Evolutionary conservation across 2,329 filamentous ascomycete species (phyloP).

Genomic region (Epichloe coenophiala): DNA sequence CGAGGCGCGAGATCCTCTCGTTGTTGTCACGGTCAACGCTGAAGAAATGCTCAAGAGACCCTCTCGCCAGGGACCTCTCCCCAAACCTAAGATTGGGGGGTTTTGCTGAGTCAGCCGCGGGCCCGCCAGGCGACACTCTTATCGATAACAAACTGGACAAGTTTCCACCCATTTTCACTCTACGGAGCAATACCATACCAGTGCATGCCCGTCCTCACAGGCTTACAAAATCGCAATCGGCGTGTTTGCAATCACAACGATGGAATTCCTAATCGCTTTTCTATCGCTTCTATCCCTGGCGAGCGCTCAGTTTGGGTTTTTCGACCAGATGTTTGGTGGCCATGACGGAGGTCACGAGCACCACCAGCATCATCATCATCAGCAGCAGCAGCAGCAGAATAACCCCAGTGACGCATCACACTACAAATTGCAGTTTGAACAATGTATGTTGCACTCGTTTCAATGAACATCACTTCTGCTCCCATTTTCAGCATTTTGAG

Average conservation of each 20-base stretch:
- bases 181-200: no score
- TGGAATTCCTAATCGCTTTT: conserved; percentile 27
- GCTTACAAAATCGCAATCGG: background rate
- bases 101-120: conserved; percentile 2
- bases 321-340: conserved; percentile 89
- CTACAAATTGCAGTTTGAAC: conserved; percentile 60
- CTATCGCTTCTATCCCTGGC: conserved; percentile 48
- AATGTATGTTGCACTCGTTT: conserved; percentile 33
- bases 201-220: no score
- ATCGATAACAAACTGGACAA: conserved; percentile 3
- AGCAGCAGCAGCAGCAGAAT: conserved; percentile 44
- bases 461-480: no score
- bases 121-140: background rate
- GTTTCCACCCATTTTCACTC: no score
- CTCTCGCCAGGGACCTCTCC: background rate
- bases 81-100: conserved; percentile 2
- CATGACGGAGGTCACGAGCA: conserved; percentile 28
- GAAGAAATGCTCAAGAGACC: background rate
- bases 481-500: background rate
- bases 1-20: conserved; percentile 5
- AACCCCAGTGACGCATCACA: conserved; percentile 70
- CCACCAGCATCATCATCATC: conserved; percentile 33
- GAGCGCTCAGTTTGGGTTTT: conserved; percentile 81
- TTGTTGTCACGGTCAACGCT: background rate
- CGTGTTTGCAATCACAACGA: conserved; percentile 9